phyloP scores from a whole-genome alignment of 352 stramenopile genomes.

The Chrysophaeum taylorii region DNA sequence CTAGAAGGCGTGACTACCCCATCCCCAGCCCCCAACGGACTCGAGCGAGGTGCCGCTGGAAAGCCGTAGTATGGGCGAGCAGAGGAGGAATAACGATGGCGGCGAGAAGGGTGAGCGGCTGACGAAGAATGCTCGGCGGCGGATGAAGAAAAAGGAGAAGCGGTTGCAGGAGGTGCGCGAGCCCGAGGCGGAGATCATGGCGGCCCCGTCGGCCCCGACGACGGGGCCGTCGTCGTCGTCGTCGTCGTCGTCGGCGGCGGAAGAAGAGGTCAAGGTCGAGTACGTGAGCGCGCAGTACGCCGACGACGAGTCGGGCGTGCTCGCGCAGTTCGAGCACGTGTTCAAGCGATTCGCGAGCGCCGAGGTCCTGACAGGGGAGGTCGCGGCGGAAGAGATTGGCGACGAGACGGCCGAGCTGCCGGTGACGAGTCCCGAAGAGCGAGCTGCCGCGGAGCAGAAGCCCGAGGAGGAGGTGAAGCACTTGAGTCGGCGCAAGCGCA shows the following conservation, averaged over 20 bases:
- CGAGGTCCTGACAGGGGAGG: constrained; percentile 58
- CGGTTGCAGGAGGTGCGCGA: no score
- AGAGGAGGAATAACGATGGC: no score
- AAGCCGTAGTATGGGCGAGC: no score
- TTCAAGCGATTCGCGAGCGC: constrained; percentile 57
- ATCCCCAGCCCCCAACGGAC: no score
- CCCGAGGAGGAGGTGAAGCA: constrained; percentile 38
- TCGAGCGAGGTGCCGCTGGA: no score
- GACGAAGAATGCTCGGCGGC: no score
- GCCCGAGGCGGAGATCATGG: no score
- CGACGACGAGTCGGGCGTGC: constrained; percentile 53
- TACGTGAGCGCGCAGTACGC: constrained; percentile 51
- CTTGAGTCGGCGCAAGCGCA: constrained; percentile 79
- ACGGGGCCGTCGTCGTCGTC: not conserved
- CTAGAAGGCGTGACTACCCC: no score
- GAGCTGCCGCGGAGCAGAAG: constrained; percentile 20
- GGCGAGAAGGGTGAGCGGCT: no score
- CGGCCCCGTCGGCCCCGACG: not conserved
- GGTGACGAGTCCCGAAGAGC: not conserved
- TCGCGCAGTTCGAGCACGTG: constrained; percentile 64
- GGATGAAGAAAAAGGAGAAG: no score
- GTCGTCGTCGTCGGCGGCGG: not conserved
- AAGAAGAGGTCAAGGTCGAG: constrained; percentile 50
- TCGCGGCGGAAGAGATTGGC: constrained; percentile 19
- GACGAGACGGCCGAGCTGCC: constrained; percentile 15